Base-by-base conservation (phyloP, 2,329 filamentous ascomycete genomes). In the Xylariaceae sp. region DNA sequence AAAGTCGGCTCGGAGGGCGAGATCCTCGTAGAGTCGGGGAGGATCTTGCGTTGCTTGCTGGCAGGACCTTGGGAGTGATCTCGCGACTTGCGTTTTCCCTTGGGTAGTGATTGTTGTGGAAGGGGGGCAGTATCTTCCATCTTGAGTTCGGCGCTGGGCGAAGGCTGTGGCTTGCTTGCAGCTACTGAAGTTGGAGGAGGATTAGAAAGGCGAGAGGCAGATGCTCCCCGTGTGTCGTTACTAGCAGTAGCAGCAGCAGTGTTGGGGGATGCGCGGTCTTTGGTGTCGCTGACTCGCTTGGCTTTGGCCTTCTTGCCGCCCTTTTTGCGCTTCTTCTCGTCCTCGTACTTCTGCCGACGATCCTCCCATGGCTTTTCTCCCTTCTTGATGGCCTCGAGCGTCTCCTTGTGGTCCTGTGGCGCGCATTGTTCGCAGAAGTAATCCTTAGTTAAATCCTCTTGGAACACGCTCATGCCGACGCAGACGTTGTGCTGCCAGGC, bases 401-500 rank as follows among this genome's bases (percentile, higher is more conserved):
- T 81, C 53, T 86, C 84, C 58, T 82, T 83, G 71, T 99, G 94
- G 55, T 91, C 83, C 48, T 90, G 80, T 1, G 94, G 94, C 45
- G 81, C 80, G 73, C 94, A 97, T 69, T 86, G 75, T 70, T 99
- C 94, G 71, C 94, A 99, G 70, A 87, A 95, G 73, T 99, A 99
- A 68, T 88, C 79, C 53, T 87, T 87, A 30, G 88, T 86, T 48
- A 89, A 78, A 62, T 91, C 83, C 51, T 91, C 87, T 31, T 85
- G 82, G 60, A 88, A 90, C 42, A 86, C 83, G 62, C 80, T 83
- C 66, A 96, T 82, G 46, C 89, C 90, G 76, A 99, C 89, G 67
- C 94, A 99, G 56, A 95, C 86, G 64, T 96, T 96, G 71, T 99
- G 94, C 71, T 99, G 94, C 94, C 94, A 99, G 39, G 87, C 92